A percentile compares a stretch with the other conserved stretches of the same genome.
Evolutionary conservation across 768 basidiomycete species (phyloP).

Genomic region (Tylopilus rubrobrunneus): DNA sequence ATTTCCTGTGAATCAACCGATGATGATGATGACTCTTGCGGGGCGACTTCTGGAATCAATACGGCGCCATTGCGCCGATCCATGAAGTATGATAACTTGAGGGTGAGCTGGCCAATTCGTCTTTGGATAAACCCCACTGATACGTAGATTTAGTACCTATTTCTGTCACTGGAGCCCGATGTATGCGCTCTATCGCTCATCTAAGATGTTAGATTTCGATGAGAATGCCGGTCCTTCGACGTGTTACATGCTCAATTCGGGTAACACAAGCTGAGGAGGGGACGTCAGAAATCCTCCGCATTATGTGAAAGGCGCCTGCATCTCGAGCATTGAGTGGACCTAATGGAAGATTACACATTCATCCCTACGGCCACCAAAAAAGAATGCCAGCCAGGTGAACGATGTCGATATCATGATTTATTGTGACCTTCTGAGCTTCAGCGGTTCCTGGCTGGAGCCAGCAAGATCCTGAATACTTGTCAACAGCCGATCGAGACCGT

Average conservation of each 20-base stretch:
- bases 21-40: not conserved
- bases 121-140: slow-evolving; percentile 1
- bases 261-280: not conserved
- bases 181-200: not conserved
- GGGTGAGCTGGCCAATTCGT: not conserved
- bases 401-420: too few species aligned
- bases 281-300: not conserved
- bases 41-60: not conserved
- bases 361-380: too few species aligned
- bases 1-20: not conserved
- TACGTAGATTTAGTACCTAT: slow-evolving; percentile 1
- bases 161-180: not conserved
- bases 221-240: not conserved
- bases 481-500: too few species aligned
- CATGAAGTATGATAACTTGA: not conserved
- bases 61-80: not conserved
- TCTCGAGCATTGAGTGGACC: not conserved
- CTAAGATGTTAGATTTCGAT: slow-evolving; percentile 5
- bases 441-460: too few species aligned
- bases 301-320: not conserved
- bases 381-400: too few species aligned
- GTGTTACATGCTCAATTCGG: not conserved
- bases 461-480: too few species aligned
- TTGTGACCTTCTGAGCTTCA: too few species aligned
- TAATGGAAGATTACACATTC: too few species aligned